Base-by-base conservation (phyloP, 1,139 yeast species). In the Suhomyces atakaporum region DNA sequence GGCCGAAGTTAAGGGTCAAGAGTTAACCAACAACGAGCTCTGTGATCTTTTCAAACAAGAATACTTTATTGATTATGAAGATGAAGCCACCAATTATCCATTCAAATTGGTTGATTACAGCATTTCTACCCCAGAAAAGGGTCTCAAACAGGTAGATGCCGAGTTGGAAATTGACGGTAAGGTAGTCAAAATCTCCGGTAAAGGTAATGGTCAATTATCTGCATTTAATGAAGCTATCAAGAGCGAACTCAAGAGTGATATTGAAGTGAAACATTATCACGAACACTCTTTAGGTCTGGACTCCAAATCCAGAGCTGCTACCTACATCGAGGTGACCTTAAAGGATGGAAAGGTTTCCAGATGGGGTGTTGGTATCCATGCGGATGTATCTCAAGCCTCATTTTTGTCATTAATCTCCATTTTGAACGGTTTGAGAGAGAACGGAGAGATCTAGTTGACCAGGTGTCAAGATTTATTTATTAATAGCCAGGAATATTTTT, bases 331-430 rank as follows among this genome's bases (percentile, higher is more conserved):
- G 58, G 69, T 82, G 31, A 64, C 73, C 31, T 74, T 76, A 55
- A 58, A 65, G 35, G 45, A 46, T 12, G 56, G 55, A 35, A 62
- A 62, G 31, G 63, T 69, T 19, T 58, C 67, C 40, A 77, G 79
- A 57, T 90, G 97, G 97, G 97, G 98, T 64, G 89, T 88, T 39
- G 97, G 97, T 54, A 81, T 90, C 42, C 81, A 89, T 58, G 88
- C 84, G 60, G 97, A 92, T 73, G 96, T 89, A 27, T 83, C 95
- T 21, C 88, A 84, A 54, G 95, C 97, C 29, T 83, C 95, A 11
- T 79, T 87, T 65, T 76, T 80, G 51, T 86, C 97, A 12, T 74
- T 90, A 40, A 63, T 89, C 29, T 81, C 95, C 27, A 80, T 87
- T 37, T 70, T 88, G 44, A 89, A 88, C 49, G 68, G 68, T 31